Base-by-base conservation (phyloP, 164 flowering plant species). In the Chimonanthus praecox region DNA sequence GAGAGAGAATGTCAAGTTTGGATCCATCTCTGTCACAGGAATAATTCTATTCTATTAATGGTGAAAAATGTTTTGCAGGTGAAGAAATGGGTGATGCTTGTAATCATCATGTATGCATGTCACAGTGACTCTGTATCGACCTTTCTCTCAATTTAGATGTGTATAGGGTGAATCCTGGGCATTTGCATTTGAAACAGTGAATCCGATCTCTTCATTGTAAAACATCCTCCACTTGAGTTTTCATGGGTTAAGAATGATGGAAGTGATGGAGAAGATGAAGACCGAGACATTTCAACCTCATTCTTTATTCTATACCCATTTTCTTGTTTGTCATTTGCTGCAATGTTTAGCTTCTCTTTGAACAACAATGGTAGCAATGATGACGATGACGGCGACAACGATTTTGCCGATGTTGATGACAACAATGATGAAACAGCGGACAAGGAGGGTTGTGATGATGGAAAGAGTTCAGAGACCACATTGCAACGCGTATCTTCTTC, bases 151-250 rank as follows among this genome's bases (percentile, higher is more conserved):
- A 49, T 72, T 61, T 72, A 72, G 68, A 68, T 72, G 58, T 63
- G 68, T 63, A 72, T 61, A 11, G 74, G 74, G 9, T 69, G 51
- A 49, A 72, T 72, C 13, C 69, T 72, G 16, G 74, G 69, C 20
- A 64, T 48, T 10, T 60, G 58, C 47, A 64, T 64, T 21, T 64
- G 60, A 21, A 72, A 49, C 21, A 72, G 58, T 0, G 74, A 64
- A 11, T 13, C 21, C 16, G 70, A 47, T 16, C 54, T 68, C 70
- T 20, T 47, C 7, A 44, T 47, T 13, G 50, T 6, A 64, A 43
- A 64, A 9, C 74, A 72, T 6, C 46, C 74, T 43, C n/a, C 74
- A 16, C 15, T 6, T 33, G 60, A 68, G 33, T 47, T 44, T 48
- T 48, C n/a, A 68, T 15, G 15, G 70, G 47, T 15, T 51, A 54